Conservation (phyloP, 2,329 filamentous ascomycete genomes). For the Alternaria burnsii region DNA sequence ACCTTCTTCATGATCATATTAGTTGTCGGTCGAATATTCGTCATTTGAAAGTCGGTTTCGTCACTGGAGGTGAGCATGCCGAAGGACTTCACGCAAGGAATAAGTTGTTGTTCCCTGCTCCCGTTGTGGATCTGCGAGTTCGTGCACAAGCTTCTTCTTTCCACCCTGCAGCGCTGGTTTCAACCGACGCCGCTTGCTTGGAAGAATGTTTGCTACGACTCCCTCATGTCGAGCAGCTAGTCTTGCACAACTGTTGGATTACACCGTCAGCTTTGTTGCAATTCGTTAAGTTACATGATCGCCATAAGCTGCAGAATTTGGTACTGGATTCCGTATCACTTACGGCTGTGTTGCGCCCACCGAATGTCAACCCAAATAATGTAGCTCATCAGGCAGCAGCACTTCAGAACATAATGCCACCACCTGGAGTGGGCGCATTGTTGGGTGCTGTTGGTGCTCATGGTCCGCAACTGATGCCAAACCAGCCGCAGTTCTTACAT, state of each 20-base stretch:
- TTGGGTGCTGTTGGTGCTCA: constrained; percentile 16
- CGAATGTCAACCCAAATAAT: constrained; percentile 13
- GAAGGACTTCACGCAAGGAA: constrained; percentile 69
- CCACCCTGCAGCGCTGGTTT: constrained; percentile 14
- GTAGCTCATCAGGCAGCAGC: constrained; percentile 6
- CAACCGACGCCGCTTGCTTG: constrained; percentile 20
- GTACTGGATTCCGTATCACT: constrained; percentile 72
- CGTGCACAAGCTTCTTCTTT: constrained; percentile 12
- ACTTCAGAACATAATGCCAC: constrained; percentile 5
- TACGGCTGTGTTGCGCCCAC: constrained; percentile 48
- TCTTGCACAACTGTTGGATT: constrained; percentile 74
- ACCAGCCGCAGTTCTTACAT: constrained; percentile 25
- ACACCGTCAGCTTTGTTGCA: constrained; percentile 65
- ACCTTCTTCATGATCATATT: constrained; percentile 62
- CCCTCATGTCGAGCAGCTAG: constrained; percentile 66
- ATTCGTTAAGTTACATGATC: constrained; percentile 61
- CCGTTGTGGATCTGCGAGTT: constrained; percentile 52
- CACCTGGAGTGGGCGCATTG: constrained; percentile 8
- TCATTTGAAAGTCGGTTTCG: constrained; percentile 71
- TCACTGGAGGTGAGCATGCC: constrained; percentile 72
- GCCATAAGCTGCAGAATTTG: constrained; percentile 61
- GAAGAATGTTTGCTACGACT: constrained; percentile 58
- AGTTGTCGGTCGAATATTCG: constrained; percentile 61
- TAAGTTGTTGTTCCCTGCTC: constrained; percentile 69
- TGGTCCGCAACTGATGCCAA: constrained; percentile 17